phyloP scores from a whole-genome alignment of 1,284 basidiomycete genomes.

The Coriolopsis trogii region DNA sequence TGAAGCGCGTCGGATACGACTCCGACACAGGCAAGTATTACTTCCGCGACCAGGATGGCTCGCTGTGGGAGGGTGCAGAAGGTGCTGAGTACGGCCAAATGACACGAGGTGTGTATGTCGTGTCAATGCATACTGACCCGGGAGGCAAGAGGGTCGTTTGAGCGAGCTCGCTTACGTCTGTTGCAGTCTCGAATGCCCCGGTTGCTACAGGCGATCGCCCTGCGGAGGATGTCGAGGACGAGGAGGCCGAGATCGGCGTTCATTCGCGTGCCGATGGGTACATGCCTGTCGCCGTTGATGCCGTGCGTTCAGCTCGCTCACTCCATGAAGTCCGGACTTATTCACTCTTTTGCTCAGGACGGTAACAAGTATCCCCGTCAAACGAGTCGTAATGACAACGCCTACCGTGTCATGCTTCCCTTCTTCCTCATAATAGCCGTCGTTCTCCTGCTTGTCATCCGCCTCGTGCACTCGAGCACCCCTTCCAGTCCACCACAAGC shows the following conservation, averaged over 20 bases:
- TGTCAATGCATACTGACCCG: slow-evolving; percentile 3
- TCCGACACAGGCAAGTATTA: slow-evolving; percentile 43
- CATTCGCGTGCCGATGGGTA: slow-evolving; percentile 58
- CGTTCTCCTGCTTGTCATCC: slow-evolving; percentile 66
- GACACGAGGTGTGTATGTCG: slow-evolving; percentile 34
- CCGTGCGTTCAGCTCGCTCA: slow-evolving; percentile 44
- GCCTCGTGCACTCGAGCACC: slow-evolving; percentile 53
- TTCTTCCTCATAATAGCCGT: slow-evolving; percentile 74
- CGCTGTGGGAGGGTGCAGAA: slow-evolving; percentile 40
- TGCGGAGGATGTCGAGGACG: slow-evolving; percentile 27
- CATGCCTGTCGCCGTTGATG: slow-evolving; percentile 51
- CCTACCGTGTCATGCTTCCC: slow-evolving; percentile 70
- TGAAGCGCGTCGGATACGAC: slow-evolving; percentile 47
- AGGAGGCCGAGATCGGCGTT: slow-evolving; percentile 58
- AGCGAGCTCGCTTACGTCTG: background rate
- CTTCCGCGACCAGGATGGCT: slow-evolving; percentile 37
- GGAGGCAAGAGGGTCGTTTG: slow-evolving; percentile 7
- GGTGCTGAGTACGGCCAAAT: slow-evolving; percentile 40
- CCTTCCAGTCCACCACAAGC: slow-evolving; percentile 33
- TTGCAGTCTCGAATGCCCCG: slow-evolving; percentile 29
- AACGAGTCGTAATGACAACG: slow-evolving; percentile 30
- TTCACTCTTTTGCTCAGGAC: slow-evolving; percentile 31
- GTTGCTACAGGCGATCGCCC: slow-evolving; percentile 18
- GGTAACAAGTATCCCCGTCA: too few species aligned
- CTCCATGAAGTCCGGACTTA: slow-evolving; percentile 47